Evolutionary conservation across 2,329 filamentous ascomycete species (phyloP).

Genomic region (Thelonectria rubi): DNA sequence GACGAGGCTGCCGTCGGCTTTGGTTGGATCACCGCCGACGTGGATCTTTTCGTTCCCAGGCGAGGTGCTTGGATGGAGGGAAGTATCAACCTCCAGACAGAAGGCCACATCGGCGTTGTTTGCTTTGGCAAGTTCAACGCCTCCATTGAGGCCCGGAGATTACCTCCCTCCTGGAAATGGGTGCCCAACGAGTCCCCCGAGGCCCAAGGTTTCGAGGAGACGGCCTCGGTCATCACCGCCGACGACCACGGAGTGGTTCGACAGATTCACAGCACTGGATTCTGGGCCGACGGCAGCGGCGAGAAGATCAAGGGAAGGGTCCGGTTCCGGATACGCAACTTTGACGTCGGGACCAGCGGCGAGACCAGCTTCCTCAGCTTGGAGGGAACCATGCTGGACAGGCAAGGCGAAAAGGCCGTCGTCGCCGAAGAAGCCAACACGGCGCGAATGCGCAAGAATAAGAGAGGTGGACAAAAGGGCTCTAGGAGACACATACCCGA

Average conservation of each 20-base stretch:
- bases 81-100: conserved; percentile 84
- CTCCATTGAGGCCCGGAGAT: conserved; percentile 77
- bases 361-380: conserved; percentile 84
- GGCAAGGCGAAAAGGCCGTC: conserved; percentile 70
- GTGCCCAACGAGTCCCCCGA: conserved; percentile 63
- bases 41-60: conserved; percentile 82
- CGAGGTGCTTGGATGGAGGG: conserved; percentile 81
- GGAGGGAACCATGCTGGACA: conserved; percentile 84
- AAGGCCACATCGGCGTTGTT: conserved; percentile 87
- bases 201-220: conserved; percentile 53
- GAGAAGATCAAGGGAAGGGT: conserved; percentile 75
- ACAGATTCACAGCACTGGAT: conserved; percentile 67
- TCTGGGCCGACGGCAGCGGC: conserved; percentile 79
- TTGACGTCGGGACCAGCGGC: conserved; percentile 80
- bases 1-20: conserved; percentile 89
- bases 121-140: conserved; percentile 95
- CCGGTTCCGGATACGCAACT: conserved; percentile 82
- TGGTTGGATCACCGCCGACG: conserved; percentile 87
- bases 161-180: conserved; percentile 86
- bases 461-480: conserved; percentile 44
- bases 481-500: conserved; percentile 57
- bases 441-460: conserved; percentile 47
- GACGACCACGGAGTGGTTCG: conserved; percentile 63
- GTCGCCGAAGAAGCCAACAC: conserved; percentile 56
- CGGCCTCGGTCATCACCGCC: conserved; percentile 51